phyloP scores from a whole-genome alignment of 306 rosid genomes.

The Prunus dulcis region DNA sequence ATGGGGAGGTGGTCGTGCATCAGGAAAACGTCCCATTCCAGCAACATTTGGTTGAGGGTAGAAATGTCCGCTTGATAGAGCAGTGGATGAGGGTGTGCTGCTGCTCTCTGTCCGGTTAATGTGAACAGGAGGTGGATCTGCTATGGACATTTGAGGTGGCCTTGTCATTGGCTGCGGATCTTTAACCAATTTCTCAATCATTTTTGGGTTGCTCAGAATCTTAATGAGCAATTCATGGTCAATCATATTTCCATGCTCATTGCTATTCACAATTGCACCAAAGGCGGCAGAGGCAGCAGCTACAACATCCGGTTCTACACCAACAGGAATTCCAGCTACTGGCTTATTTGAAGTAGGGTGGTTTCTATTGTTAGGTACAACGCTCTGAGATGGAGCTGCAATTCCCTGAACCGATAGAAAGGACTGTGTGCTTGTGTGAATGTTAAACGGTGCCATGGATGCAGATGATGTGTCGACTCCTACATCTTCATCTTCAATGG shows the following conservation, averaged over 20 bases:
- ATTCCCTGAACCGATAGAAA: conserved; percentile 27
- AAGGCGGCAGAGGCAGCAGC: conserved; percentile 78
- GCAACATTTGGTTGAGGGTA: conserved; percentile 38
- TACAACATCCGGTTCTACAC: conserved; percentile 45
- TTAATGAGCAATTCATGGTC: conserved; percentile 69
- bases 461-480: conserved; percentile 33
- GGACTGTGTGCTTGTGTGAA: conserved; percentile 29
- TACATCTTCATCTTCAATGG: conserved; percentile 81
- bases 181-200: conserved; percentile 72
- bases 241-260: conserved; percentile 61
- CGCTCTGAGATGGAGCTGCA: conserved; percentile 29
- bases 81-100: conserved; percentile 23
- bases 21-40: conserved; percentile 36
- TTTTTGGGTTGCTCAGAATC: conserved; percentile 70
- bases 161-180: conserved; percentile 44
- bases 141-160: conserved; percentile 35
- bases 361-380: conserved; percentile 15
- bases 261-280: conserved; percentile 53
- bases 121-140: conserved; percentile 36
- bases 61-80: conserved; percentile 36
- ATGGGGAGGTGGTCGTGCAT: conserved; percentile 40
- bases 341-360: conserved; percentile 19
- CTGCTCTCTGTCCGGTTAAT: conserved; percentile 33
- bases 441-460: conserved; percentile 20
- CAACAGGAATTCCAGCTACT: conserved; percentile 17